phyloP scores from a whole-genome alignment of 805 yeast genomes.

The Candida jianshihensis region DNA sequence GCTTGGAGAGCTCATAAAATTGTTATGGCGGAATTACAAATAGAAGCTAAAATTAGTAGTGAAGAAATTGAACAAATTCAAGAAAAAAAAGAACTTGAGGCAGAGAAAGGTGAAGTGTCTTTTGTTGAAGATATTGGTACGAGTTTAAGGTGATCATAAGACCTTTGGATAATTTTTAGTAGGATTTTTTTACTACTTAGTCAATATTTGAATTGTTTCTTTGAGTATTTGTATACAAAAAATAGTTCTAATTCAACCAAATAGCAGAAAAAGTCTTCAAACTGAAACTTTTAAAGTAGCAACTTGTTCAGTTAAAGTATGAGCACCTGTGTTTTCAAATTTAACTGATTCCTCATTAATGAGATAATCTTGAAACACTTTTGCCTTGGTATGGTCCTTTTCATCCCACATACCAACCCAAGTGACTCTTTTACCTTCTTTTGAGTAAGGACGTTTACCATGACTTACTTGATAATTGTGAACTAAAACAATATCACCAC shows the following conservation, averaged over 20 bases:
- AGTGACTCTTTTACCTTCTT: constrained; percentile 24
- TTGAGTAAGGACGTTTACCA: constrained; percentile 27
- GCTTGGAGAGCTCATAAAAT: constrained; percentile 16
- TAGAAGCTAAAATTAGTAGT: not conserved
- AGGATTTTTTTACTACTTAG: too few relatives aligned
- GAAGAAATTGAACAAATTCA: not conserved
- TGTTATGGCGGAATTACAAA: not conserved
- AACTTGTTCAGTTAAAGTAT: not conserved
- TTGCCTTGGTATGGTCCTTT: not conserved
- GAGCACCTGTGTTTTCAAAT: not conserved
- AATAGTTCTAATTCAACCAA: too few relatives aligned
- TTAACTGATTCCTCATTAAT: not conserved
- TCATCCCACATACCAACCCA: constrained; percentile 32
- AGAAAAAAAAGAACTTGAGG: not conserved
- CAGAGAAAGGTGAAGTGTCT: not conserved
- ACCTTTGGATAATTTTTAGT: too few relatives aligned
- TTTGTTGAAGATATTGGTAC: not conserved
- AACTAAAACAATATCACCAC: constrained; percentile 29
- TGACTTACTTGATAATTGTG: constrained; percentile 31
- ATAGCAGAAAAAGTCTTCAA: not conserved
- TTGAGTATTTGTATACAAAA: too few relatives aligned
- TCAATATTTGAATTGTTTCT: too few relatives aligned
- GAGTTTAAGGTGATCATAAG: not conserved
- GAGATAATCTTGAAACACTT: constrained; percentile 1
- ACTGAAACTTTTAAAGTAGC: not conserved